A percentile compares a stretch with the other conserved stretches of the same genome.
These are phyloP conservation scores for Calvatia gigantea DNA, from an alignment of 768 basidiomycete species.

Conservation along the genomic window DNA sequence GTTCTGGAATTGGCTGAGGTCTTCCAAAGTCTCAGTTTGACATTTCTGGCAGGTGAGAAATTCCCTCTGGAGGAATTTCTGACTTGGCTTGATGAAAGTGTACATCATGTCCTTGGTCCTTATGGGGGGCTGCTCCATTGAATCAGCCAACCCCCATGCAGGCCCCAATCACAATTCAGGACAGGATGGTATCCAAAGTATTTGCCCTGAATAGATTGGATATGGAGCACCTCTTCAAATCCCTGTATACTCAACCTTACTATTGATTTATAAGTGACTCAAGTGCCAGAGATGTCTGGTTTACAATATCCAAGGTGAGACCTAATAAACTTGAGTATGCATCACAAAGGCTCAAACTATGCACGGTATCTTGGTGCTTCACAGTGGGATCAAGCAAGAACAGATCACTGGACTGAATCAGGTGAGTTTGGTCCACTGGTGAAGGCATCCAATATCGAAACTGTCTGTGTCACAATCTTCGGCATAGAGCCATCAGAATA, in stretches of 20 bases:
- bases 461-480: background rate
- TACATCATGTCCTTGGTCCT: background rate
- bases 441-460: background rate
- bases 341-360: too few species aligned
- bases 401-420: background rate
- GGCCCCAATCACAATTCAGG: background rate
- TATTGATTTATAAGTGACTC: background rate
- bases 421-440: background rate
- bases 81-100: background rate
- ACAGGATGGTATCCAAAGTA: background rate
- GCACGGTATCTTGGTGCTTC: background rate
- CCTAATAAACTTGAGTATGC: too few species aligned
- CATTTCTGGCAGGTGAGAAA: background rate
- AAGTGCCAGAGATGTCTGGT: background rate
- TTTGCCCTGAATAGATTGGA: background rate
- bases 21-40: background rate
- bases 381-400: background rate
- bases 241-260: background rate
- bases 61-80: background rate
- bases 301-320: background rate
- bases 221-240: background rate
- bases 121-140: background rate
- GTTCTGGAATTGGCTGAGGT: background rate
- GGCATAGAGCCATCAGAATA: background rate
- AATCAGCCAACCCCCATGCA: too few species aligned